These are phyloP conservation scores for Podaxis sp. DNA, from an alignment of 768 basidiomycete genomes.

Conservation along the genomic window DNA sequence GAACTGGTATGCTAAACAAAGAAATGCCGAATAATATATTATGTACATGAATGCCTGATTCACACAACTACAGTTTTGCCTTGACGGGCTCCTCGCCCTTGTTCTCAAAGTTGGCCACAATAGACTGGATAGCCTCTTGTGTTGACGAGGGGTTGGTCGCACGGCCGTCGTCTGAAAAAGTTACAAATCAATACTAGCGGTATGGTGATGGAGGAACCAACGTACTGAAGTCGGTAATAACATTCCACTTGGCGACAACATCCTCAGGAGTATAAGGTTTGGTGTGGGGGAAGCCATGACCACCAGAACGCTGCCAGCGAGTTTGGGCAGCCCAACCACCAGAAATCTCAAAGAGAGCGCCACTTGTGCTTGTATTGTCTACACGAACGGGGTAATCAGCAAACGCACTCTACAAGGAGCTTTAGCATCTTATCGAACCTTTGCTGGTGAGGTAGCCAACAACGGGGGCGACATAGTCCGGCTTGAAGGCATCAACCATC, in stretches of 20 bases:
- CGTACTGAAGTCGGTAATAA: conserved; percentile 83
- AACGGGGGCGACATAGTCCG: conserved; percentile 89
- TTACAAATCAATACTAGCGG: neutral
- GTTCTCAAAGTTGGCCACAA: conserved; percentile 53
- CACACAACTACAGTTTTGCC: conserved; percentile 47
- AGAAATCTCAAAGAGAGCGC: conserved; percentile 78
- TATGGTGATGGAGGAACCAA: conserved; percentile 2
- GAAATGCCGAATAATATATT: neutral
- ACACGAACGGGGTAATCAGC: neutral
- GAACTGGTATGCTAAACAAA: neutral
- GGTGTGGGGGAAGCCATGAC: conserved; percentile 83
- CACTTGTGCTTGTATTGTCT: conserved; percentile 74
- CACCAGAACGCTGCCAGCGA: conserved; percentile 90
- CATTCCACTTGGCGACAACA: conserved; percentile 74
- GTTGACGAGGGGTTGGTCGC: conserved; percentile 78
- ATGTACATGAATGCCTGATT: neutral
- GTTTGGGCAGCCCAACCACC: conserved; percentile 93
- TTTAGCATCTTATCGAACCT: conserved; percentile 30
- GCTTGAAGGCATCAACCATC: conserved; percentile 91
- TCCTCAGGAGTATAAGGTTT: conserved; percentile 77
- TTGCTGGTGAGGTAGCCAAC: conserved; percentile 88
- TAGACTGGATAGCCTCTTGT: conserved; percentile 73
- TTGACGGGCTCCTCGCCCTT: conserved; percentile 38
- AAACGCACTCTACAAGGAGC: neutral
- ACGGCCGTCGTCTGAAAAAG: conserved; percentile 64